Evolutionary conservation across 2,329 filamentous ascomycete genomes (phyloP).

Genomic region (Ceratocystis eucalypticola): DNA sequence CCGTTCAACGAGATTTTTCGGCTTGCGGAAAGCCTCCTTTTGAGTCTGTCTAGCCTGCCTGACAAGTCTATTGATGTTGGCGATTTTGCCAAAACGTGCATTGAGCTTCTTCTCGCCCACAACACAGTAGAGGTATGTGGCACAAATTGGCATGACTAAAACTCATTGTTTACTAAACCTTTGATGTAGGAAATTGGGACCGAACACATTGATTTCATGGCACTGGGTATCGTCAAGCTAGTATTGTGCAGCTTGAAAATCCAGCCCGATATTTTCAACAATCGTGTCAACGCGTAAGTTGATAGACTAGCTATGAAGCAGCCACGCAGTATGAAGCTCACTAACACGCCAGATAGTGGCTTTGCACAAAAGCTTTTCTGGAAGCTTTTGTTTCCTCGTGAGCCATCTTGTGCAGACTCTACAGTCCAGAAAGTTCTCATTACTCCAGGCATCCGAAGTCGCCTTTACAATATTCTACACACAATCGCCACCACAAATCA

Average conservation of each 20-base stretch:
- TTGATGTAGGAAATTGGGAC: slow-evolving; percentile 1
- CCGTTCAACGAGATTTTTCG: slow-evolving; percentile 26
- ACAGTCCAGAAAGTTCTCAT: slow-evolving; percentile 23
- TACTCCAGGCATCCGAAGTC: neutral
- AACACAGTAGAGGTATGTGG: neutral
- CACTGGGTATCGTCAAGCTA: neutral
- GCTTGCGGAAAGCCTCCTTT: neutral
- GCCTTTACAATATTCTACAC: neutral
- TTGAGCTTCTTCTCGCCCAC: neutral
- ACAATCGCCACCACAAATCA: neutral
- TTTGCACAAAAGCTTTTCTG: slow-evolving; percentile 39
- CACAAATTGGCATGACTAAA: too few species aligned
- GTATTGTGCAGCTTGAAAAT: slow-evolving; percentile 2
- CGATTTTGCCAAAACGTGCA: neutral
- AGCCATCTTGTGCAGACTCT: slow-evolving; percentile 25
- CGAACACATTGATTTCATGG: neutral
- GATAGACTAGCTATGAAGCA: neutral
- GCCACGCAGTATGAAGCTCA: neutral
- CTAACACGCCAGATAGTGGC: slow-evolving; percentile 21
- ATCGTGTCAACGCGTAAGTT: neutral
- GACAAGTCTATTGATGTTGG: neutral
- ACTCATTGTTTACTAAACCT: neutral
- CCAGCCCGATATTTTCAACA: neutral
- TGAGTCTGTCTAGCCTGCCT: neutral
- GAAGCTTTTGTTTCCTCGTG: slow-evolving; percentile 51